Conservation (phyloP, 2,329 filamentous ascomycete genomes). For the Aspergillus nomiae region DNA sequence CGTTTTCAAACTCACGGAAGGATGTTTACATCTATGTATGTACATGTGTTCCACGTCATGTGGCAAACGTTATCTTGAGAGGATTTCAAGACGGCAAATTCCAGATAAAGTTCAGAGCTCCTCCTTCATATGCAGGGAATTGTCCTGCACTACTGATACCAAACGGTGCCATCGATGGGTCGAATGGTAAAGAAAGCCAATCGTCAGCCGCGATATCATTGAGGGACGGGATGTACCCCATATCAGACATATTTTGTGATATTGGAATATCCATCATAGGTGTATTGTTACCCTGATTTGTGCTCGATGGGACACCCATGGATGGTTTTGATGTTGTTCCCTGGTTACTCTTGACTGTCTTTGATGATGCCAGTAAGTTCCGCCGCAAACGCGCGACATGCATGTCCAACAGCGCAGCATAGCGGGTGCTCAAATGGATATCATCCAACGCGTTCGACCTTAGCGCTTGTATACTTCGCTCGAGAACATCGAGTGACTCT, state of each 20-base stretch:
- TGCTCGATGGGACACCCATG: constrained; percentile 31
- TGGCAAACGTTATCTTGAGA: constrained; percentile 15
- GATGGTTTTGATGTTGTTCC: constrained; percentile 30
- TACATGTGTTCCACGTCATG: not conserved
- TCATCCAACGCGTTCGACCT: constrained; percentile 54
- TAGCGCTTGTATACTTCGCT: constrained; percentile 51
- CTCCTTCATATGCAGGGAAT: constrained; percentile 43
- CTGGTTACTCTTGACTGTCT: constrained; percentile 27
- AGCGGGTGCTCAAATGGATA: constrained; percentile 55
- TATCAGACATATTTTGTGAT: constrained; percentile 29
- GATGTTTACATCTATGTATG: not conserved
- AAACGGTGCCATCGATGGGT: constrained; percentile 48
- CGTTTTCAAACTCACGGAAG: not conserved
- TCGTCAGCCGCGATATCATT: constrained; percentile 40
- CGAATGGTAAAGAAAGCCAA: constrained; percentile 47
- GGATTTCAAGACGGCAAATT: constrained; percentile 40
- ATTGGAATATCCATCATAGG: constrained; percentile 22
- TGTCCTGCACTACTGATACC: constrained; percentile 40
- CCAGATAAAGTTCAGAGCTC: constrained; percentile 46
- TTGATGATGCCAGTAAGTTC: constrained; percentile 40
- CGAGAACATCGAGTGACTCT: constrained; percentile 51
- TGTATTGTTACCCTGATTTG: constrained; percentile 24
- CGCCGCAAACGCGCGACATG: constrained; percentile 46
- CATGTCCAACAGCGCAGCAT: constrained; percentile 52
- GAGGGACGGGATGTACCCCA: constrained; percentile 32